Base-by-base conservation (phyloP, 306 rosid genomes). In the Canavalia ensiformis region DNA sequence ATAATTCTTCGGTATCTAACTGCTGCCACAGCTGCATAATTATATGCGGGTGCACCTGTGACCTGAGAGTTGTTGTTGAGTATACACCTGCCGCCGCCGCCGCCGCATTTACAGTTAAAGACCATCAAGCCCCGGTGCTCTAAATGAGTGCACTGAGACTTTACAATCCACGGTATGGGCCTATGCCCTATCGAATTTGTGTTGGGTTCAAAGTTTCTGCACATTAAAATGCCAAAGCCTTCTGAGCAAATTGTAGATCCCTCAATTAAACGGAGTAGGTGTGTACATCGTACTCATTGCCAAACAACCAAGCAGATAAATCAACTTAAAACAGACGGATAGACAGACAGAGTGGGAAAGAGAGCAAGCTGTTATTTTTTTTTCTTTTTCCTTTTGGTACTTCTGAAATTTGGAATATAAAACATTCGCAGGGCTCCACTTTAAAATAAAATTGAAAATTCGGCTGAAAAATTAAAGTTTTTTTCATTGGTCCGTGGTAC, bases 21-120 rank as follows among this genome's bases (percentile, higher is more conserved):
- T 54, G 35, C 1, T 12, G 83, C 76, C 68, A 37, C 55, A 47
- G 62, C 28, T 81, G 37, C 66, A 70, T 81, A 71, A 81, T 64
- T 65, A 66, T 34, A 81, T 72, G 76, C 37, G 55, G 58, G 34
- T 57, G 56, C 42, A 72, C 51, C 78, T 39, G 73, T 62, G 68
- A 64, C 82, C 45, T 68, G 52, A 72, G 81, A 65, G 85, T 73
- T 82, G 82, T 41, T 52, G 30, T 30, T 71, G 59, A 72, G 60
- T 35, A 74, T 54, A 51, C 67, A 29, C 44, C 81, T 60, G 76
- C 79, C 57, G 78, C 86, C 50, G 80, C 82, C 76, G 76, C 86
- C 83, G 64, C 82, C 72, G 88, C 86, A 83, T 75, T 81, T 62
- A 69, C 86, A 55, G 78, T 77, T 77, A 73, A 72, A 47, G 75